These are phyloP conservation scores for Mesotaenium endlicherianum DNA, from an alignment of 139 green algal species.

Conservation along the genomic window DNA sequence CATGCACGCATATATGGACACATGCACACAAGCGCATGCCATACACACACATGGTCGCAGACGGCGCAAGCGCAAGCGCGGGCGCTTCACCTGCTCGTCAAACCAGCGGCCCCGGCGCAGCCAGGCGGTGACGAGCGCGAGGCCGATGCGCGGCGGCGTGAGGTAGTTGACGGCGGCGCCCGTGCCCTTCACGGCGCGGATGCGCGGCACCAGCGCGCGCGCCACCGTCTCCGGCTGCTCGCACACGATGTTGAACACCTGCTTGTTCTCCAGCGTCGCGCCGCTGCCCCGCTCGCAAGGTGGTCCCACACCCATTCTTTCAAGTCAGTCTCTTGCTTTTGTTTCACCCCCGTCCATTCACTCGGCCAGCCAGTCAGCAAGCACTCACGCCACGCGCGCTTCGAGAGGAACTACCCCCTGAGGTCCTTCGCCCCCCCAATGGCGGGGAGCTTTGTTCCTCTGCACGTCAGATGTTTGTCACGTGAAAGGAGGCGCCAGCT, in stretches of 20 bases:
- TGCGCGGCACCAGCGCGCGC: constrained; percentile 73
- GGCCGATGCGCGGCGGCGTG: constrained; percentile 61
- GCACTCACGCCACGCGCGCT: no score
- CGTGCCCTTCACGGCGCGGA: constrained; percentile 61
- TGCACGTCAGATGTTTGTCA: no score
- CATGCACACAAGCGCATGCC: no score
- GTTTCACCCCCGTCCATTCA: neutral
- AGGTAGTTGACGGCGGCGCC: constrained; percentile 66
- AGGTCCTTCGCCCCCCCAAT: no score
- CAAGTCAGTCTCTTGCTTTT: neutral
- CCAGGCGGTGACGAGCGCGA: constrained; percentile 63
- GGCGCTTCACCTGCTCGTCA: constrained; percentile 57
- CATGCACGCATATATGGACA: no score
- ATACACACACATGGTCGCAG: neutral
- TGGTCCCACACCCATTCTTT: neutral
- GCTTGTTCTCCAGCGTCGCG: constrained; percentile 36
- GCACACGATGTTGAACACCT: constrained; percentile 86
- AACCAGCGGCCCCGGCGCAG: constrained; percentile 71
- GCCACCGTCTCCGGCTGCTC: constrained; percentile 85
- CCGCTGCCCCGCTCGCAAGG: constrained; percentile 13
- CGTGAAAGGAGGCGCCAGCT: no score
- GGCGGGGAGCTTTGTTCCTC: no score
- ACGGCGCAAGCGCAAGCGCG: neutral
- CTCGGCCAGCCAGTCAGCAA: neutral
- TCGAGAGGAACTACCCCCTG: no score